A percentile compares a stretch with the other conserved stretches of the same genome.
These are phyloP conservation scores for Dictyostelium purpureum DNA, from an alignment of 78 protist species.

Conservation along the genomic window DNA sequence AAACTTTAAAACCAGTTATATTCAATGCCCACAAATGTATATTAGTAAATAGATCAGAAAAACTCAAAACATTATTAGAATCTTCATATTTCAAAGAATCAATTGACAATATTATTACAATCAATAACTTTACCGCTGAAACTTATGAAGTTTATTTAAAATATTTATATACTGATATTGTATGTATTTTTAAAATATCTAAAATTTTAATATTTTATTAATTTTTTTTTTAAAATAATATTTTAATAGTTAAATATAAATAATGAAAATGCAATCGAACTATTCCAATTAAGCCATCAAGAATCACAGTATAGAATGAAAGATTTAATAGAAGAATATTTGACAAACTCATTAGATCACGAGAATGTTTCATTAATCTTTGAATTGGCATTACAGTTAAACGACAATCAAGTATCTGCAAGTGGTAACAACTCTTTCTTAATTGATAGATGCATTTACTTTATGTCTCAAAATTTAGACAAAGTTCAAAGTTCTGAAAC, in stretches of 20 bases:
- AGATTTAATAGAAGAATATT: conserved; percentile 45
- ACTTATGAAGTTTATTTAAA: conserved; percentile 6
- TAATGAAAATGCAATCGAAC: conserved; percentile 43
- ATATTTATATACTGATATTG: conserved; percentile 36
- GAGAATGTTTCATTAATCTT: conserved; percentile 33
- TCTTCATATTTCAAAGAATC: conserved; percentile 33
- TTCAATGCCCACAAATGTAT: conserved; percentile 47
- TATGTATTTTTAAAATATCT: background rate
- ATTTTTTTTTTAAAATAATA: no score
- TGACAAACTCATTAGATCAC: conserved; percentile 15
- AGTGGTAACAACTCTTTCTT: background rate
- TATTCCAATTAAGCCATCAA: conserved; percentile 13
- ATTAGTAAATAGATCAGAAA: conserved; percentile 29
- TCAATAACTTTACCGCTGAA: background rate
- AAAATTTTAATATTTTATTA: background rate
- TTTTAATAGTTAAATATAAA: conserved; percentile 22
- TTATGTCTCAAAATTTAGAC: conserved; percentile 37
- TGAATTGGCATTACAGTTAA: background rate
- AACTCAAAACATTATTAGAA: conserved; percentile 44
- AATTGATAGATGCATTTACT: conserved; percentile 29
- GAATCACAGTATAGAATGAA: conserved; percentile 28
- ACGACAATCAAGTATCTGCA: background rate
- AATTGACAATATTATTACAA: background rate
- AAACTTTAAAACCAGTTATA: background rate
- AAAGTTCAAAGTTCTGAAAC: conserved; percentile 29